Evolutionary conservation across 805 yeast genomes (phyloP).

Genomic region (Metschnikowia similis): DNA sequence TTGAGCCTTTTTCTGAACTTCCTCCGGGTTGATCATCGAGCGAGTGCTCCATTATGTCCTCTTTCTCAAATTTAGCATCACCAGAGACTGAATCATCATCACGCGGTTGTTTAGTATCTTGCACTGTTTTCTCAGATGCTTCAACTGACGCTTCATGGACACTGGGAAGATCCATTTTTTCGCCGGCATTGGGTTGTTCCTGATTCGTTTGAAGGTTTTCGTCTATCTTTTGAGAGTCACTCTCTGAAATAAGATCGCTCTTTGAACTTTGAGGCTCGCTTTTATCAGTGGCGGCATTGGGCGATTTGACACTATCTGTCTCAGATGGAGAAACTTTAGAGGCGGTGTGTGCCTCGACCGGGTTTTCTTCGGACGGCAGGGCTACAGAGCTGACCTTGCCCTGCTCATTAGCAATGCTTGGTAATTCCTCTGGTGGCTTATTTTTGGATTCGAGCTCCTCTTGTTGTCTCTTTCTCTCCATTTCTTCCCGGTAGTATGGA

Average conservation of each 20-base stretch:
- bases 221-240: neutral
- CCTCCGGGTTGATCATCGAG: neutral
- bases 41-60: neutral
- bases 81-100: neutral
- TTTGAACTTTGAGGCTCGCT: neutral
- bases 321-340: neutral
- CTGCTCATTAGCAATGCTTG: neutral
- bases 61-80: neutral
- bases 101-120: neutral
- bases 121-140: neutral
- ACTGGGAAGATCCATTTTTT: neutral
- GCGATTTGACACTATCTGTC: neutral
- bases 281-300: neutral
- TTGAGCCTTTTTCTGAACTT: neutral
- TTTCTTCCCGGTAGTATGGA: slow-evolving; percentile 25
- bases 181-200: neutral
- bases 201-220: neutral
- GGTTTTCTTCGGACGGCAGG: neutral
- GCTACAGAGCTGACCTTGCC: neutral
- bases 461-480: slow-evolving; percentile 21
- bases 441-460: slow-evolving; percentile 17
- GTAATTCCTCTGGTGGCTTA: neutral
- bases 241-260: neutral
- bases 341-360: neutral
- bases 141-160: neutral